These are phyloP conservation scores for Candida ulmi DNA, from an alignment of 805 yeast species.

Conservation along the genomic window DNA sequence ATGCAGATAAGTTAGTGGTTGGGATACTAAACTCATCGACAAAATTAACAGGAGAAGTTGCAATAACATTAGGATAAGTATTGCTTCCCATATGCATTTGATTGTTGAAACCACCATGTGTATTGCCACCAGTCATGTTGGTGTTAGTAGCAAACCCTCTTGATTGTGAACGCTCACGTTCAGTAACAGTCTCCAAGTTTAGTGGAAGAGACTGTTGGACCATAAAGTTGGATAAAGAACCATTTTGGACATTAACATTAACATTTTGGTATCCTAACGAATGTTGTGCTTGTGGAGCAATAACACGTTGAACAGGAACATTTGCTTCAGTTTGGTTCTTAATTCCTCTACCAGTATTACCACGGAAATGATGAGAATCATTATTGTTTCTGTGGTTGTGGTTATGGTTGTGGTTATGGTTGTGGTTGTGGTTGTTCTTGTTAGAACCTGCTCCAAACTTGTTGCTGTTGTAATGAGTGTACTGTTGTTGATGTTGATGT, in stretches of 20 bases:
- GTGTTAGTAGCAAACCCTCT: neutral
- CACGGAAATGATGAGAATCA: conserved; percentile 1
- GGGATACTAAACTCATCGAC: conserved; percentile 11
- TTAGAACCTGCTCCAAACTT: too few relatives aligned
- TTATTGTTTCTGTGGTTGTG: neutral
- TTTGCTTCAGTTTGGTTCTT: too few relatives aligned
- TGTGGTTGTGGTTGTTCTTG: neutral
- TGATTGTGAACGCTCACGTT: neutral
- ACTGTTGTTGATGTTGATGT: too few relatives aligned
- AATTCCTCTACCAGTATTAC: neutral
- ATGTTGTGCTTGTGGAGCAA: neutral
- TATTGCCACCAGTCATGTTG: neutral
- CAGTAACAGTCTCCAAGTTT: neutral
- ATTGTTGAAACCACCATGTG: neutral
- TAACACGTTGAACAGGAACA: neutral
- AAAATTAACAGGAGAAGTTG: conserved; percentile 18
- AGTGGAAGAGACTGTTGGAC: conserved; percentile 4
- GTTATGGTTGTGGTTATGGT: neutral
- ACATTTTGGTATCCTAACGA: neutral
- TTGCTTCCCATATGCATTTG: neutral
- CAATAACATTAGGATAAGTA: conserved; percentile 4
- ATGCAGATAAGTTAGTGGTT: conserved; percentile 13
- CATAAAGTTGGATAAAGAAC: neutral
- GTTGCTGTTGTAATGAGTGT: too few relatives aligned
- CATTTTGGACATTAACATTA: neutral